Percentiles rank a stretch among this genome's conserved stretches.
Conservation (phyloP, 2,329 filamentous ascomycete species). For the Phoma sp. region DNA sequence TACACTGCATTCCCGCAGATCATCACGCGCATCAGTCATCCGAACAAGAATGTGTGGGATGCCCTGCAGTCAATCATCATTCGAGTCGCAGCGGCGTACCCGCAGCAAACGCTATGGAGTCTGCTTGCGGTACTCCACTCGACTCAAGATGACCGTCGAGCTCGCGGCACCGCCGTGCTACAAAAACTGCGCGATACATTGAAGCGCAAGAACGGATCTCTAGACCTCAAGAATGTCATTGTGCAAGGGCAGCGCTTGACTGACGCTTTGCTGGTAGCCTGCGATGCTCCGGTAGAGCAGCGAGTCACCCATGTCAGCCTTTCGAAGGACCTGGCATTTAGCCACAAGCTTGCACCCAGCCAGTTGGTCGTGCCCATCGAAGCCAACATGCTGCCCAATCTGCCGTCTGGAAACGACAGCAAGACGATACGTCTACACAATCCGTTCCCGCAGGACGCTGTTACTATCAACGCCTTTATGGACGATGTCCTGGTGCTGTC, state of each 20-base stretch:
- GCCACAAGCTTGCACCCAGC: conserved; percentile 80
- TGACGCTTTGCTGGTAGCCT: conserved; percentile 79
- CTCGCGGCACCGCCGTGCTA: conserved; percentile 56
- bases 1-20: conserved; percentile 89
- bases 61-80: conserved; percentile 79
- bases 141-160: conserved; percentile 71
- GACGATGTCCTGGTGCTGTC: conserved; percentile 90
- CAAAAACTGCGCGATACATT: conserved; percentile 56
- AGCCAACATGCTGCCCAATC: conserved; percentile 77
- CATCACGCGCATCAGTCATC: conserved; percentile 92
- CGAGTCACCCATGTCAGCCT: conserved; percentile 77
- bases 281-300: conserved; percentile 77
- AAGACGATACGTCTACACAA: conserved; percentile 74
- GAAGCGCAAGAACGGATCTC: conserved; percentile 59
- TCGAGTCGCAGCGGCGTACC: conserved; percentile 85
- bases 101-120: conserved; percentile 90
- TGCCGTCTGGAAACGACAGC: conserved; percentile 75
- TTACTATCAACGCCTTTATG: conserved; percentile 79
- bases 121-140: conserved; percentile 87
- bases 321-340: conserved; percentile 79
- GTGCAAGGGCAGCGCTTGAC: conserved; percentile 81
- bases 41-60: conserved; percentile 77
- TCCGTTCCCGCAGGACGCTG: conserved; percentile 84
- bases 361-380: conserved; percentile 89
- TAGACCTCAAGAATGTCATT: conserved; percentile 75